These are phyloP conservation scores for Populus tremula DNA, from an alignment of 345 rosid genomes.

Conservation along the genomic window DNA sequence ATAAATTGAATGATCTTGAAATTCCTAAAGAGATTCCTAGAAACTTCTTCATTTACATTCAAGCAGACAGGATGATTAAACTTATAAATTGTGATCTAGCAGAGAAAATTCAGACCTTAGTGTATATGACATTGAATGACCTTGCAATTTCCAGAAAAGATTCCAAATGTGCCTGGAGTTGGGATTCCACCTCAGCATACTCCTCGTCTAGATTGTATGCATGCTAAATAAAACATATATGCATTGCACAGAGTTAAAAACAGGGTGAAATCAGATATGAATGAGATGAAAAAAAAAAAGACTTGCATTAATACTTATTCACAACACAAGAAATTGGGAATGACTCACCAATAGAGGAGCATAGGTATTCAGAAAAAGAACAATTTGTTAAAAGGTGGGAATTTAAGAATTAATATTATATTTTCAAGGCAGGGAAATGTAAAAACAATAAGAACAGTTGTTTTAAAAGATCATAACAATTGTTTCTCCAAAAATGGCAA, in stretches of 20 bases:
- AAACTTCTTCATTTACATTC: not conserved
- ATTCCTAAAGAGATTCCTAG: not conserved
- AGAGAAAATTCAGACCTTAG: constrained; percentile 53
- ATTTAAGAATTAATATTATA: too few relatives aligned
- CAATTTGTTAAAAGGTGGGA: not conserved
- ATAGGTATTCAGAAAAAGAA: not conserved
- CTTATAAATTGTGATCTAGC: not conserved
- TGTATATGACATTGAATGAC: constrained; percentile 86
- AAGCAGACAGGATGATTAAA: not conserved
- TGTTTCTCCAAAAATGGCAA: not conserved
- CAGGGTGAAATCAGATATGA: not conserved
- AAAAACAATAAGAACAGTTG: not conserved
- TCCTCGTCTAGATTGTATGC: constrained; percentile 97
- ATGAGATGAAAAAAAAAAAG: not conserved
- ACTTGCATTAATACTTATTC: not conserved
- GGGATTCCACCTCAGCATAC: constrained; percentile 81
- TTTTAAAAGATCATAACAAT: not conserved
- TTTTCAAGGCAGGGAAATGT: not conserved
- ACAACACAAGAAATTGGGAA: not conserved
- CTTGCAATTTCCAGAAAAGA: constrained; percentile 93
- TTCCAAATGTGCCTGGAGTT: constrained; percentile 70
- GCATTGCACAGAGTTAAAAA: not conserved
- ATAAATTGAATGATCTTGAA: not conserved
- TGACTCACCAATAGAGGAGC: not conserved
- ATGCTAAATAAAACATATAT: constrained; percentile 44